These are phyloP conservation scores for Verticillium nubilum DNA, from an alignment of 2,329 filamentous ascomycete species.

Conservation along the genomic window DNA sequence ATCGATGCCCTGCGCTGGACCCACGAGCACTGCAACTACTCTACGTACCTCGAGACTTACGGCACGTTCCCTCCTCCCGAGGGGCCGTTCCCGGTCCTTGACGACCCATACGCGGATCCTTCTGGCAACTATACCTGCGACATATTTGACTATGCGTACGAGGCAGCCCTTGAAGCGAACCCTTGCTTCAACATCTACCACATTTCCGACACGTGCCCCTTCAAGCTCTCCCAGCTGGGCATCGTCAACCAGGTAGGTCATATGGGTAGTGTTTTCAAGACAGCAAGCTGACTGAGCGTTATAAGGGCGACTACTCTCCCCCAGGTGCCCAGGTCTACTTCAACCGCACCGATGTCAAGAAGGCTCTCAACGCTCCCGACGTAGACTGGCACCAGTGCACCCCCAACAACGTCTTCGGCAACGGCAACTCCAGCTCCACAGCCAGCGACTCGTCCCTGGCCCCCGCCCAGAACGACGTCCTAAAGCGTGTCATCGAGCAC, in stretches of 20 bases:
- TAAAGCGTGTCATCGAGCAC: constrained; percentile 21
- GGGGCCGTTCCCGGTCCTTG: constrained; percentile 46
- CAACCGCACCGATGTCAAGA: constrained; percentile 64
- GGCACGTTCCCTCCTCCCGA: constrained; percentile 61
- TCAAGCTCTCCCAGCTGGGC: constrained; percentile 64
- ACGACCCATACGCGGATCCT: constrained; percentile 34
- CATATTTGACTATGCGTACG: constrained; percentile 47
- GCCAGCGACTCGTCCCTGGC: constrained; percentile 6
- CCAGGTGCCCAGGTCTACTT: constrained; percentile 61
- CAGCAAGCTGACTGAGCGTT: neutral
- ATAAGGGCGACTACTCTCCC: constrained; percentile 52
- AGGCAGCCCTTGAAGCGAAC: constrained; percentile 53
- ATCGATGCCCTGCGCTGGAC: constrained; percentile 44
- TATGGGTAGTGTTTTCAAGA: too few species aligned
- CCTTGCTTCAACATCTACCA: constrained; percentile 82
- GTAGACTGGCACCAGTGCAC: constrained; percentile 21
- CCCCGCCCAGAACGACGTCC: constrained; percentile 6
- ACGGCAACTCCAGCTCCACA: constrained; percentile 5
- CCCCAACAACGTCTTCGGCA: constrained; percentile 17
- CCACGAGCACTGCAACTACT: constrained; percentile 58
- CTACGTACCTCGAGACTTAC: constrained; percentile 52
- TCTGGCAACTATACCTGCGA: constrained; percentile 43
- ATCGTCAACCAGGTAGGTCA: constrained; percentile 49
- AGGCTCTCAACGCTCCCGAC: constrained; percentile 59
- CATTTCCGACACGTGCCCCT: constrained; percentile 66